Evolutionary conservation across 306 rosid species (phyloP).

Genomic region (Trifolium fragiferum): DNA sequence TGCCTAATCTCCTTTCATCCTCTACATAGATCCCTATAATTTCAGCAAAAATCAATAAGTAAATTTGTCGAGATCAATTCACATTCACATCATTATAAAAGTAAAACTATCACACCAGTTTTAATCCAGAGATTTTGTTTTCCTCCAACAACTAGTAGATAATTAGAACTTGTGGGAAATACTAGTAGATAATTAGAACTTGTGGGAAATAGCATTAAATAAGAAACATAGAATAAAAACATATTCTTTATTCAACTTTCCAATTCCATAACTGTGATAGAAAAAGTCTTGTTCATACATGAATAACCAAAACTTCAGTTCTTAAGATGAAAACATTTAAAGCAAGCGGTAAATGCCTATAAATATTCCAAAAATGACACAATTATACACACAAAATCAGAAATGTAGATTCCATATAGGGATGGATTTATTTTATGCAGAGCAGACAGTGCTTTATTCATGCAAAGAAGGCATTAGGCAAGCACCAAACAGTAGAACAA

Average conservation of each 20-base stretch:
- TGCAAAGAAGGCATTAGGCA: neutral
- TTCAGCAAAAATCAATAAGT: slow-evolving; percentile 13
- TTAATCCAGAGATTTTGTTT: slow-evolving; percentile 2
- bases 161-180: slow-evolving; percentile 2
- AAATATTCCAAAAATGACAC: neutral
- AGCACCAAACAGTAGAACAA: neutral
- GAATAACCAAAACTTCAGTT: slow-evolving; percentile 2
- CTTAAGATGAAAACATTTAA: neutral
- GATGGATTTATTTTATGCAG: neutral
- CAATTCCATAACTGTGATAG: neutral
- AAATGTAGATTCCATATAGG: slow-evolving; percentile 1
- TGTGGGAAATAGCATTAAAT: slow-evolving; percentile 30
- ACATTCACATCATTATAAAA: slow-evolving; percentile 23
- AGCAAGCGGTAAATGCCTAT: neutral
- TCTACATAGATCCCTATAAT: slow-evolving; percentile 22
- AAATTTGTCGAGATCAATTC: slow-evolving; percentile 30
- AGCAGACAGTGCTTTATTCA: neutral
- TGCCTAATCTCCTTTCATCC: slow-evolving; percentile 5
- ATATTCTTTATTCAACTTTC: neutral
- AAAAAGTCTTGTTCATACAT: slow-evolving; percentile 3
- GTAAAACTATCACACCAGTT: slow-evolving; percentile 6
- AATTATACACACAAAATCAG: neutral
- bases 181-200: slow-evolving; percentile 11
- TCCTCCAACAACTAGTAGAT: slow-evolving; percentile 15
- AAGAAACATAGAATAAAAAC: neutral